phyloP scores from a whole-genome alignment of 805 yeast species.

The Candida dendrica region DNA sequence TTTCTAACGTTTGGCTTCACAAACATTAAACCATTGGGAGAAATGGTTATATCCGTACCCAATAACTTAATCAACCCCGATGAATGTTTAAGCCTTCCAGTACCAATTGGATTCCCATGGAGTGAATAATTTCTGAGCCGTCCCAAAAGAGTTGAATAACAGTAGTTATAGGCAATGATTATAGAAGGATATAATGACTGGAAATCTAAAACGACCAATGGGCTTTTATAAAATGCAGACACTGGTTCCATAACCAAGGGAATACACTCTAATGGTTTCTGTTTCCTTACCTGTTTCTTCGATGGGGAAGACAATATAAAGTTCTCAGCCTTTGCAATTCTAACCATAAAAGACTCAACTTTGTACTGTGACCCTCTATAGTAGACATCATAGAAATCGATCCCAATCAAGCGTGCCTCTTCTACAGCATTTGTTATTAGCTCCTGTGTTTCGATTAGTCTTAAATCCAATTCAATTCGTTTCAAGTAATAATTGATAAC shows the following conservation, averaged over 20 bases:
- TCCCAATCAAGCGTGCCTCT: slow-evolving; percentile 78
- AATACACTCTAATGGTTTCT: slow-evolving; percentile 78
- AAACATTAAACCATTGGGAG: slow-evolving; percentile 87
- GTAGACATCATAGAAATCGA: slow-evolving; percentile 82
- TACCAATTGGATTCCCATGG: slow-evolving; percentile 45
- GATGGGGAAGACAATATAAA: slow-evolving; percentile 71
- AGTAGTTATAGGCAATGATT: slow-evolving; percentile 84
- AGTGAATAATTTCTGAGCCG: slow-evolving; percentile 43
- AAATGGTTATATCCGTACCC: slow-evolving; percentile 48
- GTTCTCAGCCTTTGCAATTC: slow-evolving; percentile 75
- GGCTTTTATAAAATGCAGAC: slow-evolving; percentile 78
- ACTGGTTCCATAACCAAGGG: slow-evolving; percentile 93
- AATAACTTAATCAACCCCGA: slow-evolving; percentile 50
- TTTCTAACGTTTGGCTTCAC: slow-evolving; percentile 58
- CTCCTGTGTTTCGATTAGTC: slow-evolving; percentile 45
- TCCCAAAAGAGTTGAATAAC: slow-evolving; percentile 70
- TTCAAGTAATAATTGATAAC: slow-evolving; percentile 40
- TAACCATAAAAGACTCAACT: slow-evolving; percentile 75
- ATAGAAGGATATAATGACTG: slow-evolving; percentile 92
- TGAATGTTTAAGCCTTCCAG: slow-evolving; percentile 38
- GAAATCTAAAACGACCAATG: slow-evolving; percentile 84
- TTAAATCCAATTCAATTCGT: slow-evolving; percentile 35
- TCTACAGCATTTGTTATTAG: slow-evolving; percentile 66
- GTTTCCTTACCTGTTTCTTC: slow-evolving; percentile 71
- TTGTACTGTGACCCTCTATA: slow-evolving; percentile 91